Base-by-base conservation (phyloP, 2,329 filamentous ascomycete genomes). In the Reticulascus tulasneorum region DNA sequence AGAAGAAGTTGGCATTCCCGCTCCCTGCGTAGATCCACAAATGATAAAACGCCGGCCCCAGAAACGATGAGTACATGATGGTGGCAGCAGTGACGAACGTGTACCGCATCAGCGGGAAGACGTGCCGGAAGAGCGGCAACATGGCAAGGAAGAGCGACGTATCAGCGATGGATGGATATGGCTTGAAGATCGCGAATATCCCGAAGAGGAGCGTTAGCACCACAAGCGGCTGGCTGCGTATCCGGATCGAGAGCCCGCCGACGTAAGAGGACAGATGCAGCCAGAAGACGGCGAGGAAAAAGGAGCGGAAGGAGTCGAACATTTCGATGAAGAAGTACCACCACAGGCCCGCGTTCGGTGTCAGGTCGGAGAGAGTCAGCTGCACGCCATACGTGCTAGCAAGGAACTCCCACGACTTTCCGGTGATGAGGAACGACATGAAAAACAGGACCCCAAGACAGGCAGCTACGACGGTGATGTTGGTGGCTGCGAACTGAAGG, bases 241-340 rank as follows among this genome's bases (percentile, higher is more conserved):
- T 67, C 39, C 91, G 84, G 37, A 96, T 75, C 10, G 84, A 88
- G 26, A 98, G 68, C 0, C 87, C 91, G 12, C 84, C 85, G 23
- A 94, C 86, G 62, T 98, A 98, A 24, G 86, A 84, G 1, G 85
- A 80, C 39, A 97, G 79, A 57, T 98, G 93, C 42, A 98, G 75
- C 89, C 94, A 97, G 67, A 98, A 98, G 31, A 98, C 90, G 36
- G 86, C 93, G 4, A 98, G 77, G 72, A 97, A 98, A 71, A 98
- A 98, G 50, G 85, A 83, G 24, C 93, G 79, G 73, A 98, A 98
- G 1, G 90, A 91, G 64, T 98, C 93, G 59, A 98, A 98, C 81
- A 98, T 98, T 58, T 98, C 91, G 49, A 94, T 94, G 58, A 98
- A 97, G 66, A 98, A 98, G 64, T 98, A 98, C 93, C 93, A 98